phyloP scores from a whole-genome alignment of 2,329 filamentous ascomycete genomes.

The Neofusicoccum parvum region DNA sequence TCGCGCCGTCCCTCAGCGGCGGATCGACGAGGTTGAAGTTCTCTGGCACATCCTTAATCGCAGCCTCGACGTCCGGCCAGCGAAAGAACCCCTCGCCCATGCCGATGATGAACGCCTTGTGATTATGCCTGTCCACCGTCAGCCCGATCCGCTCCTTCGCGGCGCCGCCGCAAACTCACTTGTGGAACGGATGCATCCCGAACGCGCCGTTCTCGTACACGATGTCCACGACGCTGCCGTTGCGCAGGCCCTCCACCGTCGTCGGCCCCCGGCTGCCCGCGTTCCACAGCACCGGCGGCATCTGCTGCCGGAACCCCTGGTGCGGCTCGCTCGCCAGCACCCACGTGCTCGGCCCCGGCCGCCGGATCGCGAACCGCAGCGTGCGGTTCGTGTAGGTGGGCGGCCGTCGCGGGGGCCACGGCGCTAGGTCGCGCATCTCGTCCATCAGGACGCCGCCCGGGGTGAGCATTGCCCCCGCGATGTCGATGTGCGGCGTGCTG shows the following conservation, averaged over 20 bases:
- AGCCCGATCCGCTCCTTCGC: background rate
- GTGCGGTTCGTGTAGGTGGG: slow-evolving; percentile 49
- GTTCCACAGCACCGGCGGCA: background rate
- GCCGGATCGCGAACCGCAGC: slow-evolving; percentile 39
- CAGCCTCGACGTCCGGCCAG: slow-evolving; percentile 58
- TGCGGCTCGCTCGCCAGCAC: background rate
- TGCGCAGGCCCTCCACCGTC: background rate
- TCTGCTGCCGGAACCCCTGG: background rate
- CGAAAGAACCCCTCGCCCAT: slow-evolving; percentile 50
- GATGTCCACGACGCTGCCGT: slow-evolving; percentile 14
- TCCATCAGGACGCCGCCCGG: slow-evolving; percentile 40
- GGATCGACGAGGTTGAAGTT: slow-evolving; percentile 62
- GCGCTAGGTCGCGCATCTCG: slow-evolving; percentile 45
- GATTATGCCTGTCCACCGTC: slow-evolving; percentile 56
- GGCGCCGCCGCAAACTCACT: slow-evolving; percentile 35
- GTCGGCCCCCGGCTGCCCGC: background rate
- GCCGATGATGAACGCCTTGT: slow-evolving; percentile 62
- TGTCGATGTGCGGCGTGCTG: slow-evolving; percentile 50
- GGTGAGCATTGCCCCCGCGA: slow-evolving; percentile 50
- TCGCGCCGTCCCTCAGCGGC: slow-evolving; percentile 55
- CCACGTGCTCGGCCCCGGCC: background rate
- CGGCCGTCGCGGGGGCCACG: slow-evolving; percentile 49
- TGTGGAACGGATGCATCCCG: slow-evolving; percentile 32
- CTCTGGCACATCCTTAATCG: slow-evolving; percentile 46
- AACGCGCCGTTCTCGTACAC: slow-evolving; percentile 27